Percentiles rank a stretch among this genome's conserved stretches.
Conservation (phyloP, 805 yeast genomes). For the Barnettozyma vustinii region DNA sequence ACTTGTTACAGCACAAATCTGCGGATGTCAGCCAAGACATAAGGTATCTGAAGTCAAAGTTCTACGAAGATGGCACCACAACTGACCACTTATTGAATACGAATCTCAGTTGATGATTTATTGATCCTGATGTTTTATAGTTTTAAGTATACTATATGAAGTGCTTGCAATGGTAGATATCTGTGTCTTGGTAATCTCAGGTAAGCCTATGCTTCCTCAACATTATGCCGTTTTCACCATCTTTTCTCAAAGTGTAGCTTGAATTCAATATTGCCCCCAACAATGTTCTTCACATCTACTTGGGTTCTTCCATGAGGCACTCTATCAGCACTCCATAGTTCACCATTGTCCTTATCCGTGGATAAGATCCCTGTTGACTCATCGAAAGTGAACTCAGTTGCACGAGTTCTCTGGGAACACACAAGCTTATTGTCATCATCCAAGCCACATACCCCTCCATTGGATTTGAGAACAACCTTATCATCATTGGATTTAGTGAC, state of each 20-base stretch:
- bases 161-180: no score
- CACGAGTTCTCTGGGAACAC: constrained; percentile 3
- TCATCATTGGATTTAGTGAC: constrained; percentile 24
- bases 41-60: neutral
- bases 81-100: constrained; percentile 5
- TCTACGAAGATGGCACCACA: constrained; percentile 5
- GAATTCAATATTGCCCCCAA: constrained; percentile 9
- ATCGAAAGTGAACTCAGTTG: constrained; percentile 4
- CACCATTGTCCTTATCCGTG: neutral
- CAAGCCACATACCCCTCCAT: constrained; percentile 70
- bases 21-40: neutral
- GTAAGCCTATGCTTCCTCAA: no score
- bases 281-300: constrained; percentile 4
- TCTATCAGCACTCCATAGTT: constrained; percentile 11
- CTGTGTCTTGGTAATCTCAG: no score
- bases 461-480: constrained; percentile 55
- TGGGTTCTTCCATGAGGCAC: constrained; percentile 8
- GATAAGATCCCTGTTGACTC: constrained; percentile 2
- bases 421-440: constrained; percentile 18
- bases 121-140: no score
- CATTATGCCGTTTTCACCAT: neutral
- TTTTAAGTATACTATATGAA: no score
- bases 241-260: constrained; percentile 4
- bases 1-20: neutral
- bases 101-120: neutral